phyloP scores from a whole-genome alignment of 75 land plant genomes.

The Cunninghamia lanceolata region DNA sequence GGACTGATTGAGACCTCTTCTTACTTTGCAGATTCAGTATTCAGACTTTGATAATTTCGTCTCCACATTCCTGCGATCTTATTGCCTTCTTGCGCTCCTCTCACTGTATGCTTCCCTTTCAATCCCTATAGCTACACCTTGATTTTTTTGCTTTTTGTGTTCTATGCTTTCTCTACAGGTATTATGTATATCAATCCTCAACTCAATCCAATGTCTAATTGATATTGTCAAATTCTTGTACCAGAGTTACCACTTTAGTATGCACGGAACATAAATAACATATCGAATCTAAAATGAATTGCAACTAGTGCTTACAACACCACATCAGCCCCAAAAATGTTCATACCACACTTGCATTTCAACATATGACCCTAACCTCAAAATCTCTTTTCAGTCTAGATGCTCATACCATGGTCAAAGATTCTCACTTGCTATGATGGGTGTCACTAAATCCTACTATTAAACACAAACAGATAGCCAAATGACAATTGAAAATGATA shows the following conservation, averaged over 20 bases:
- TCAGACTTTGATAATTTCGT: too few species aligned
- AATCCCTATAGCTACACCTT: too few species aligned
- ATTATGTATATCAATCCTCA: background rate
- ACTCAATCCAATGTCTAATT: background rate
- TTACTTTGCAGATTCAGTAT: too few species aligned
- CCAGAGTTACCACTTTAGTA: background rate
- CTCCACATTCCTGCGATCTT: too few species aligned
- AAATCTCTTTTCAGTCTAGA: background rate
- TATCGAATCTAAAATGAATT: background rate
- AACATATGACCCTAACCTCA: background rate
- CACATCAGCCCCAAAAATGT: background rate
- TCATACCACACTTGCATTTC: background rate
- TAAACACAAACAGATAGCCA: background rate
- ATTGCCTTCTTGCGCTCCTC: too few species aligned
- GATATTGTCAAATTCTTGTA: background rate
- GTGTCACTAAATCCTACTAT: background rate
- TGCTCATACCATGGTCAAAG: background rate
- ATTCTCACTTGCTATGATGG: background rate
- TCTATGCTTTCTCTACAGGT: background rate
- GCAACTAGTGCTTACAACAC: background rate
- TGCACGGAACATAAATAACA: background rate
- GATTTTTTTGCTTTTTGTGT: too few species aligned
- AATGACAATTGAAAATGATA: background rate
- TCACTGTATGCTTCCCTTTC: too few species aligned
- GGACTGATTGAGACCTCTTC: too few species aligned